Evolutionary conservation across 2,329 filamentous ascomycete species (phyloP).

Genomic region (Atkinsonella hypoxylon): DNA sequence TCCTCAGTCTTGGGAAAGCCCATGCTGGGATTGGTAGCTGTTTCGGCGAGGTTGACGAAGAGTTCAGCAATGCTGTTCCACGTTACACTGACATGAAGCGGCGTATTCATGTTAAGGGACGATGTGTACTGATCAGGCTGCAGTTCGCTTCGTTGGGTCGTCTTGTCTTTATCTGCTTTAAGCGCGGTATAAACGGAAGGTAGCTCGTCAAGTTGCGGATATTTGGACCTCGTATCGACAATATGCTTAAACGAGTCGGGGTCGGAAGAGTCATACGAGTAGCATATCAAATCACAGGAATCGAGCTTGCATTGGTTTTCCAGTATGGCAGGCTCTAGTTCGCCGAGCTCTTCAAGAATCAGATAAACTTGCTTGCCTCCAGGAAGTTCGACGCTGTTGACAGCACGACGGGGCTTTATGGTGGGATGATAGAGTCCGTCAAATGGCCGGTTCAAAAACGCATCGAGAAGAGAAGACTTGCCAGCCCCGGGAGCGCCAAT

Average conservation of each 20-base stretch:
- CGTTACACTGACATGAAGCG: constrained; percentile 85
- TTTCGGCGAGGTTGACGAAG: constrained; percentile 84
- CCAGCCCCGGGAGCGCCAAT: constrained; percentile 76
- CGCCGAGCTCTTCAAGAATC: constrained; percentile 88
- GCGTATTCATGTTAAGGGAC: constrained; percentile 74
- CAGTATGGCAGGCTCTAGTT: constrained; percentile 87
- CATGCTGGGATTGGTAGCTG: constrained; percentile 76
- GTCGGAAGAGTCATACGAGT: constrained; percentile 92
- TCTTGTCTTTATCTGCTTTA: constrained; percentile 93
- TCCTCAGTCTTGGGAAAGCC: constrained; percentile 87
- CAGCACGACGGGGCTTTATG: constrained; percentile 84
- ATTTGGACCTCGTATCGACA: constrained; percentile 63
- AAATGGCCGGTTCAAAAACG: constrained; percentile 84
- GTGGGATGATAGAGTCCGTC: constrained; percentile 78
- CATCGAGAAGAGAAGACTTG: constrained; percentile 82
- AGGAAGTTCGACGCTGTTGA: constrained; percentile 92
- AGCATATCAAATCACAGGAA: constrained; percentile 87
- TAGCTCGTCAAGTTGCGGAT: constrained; percentile 76
- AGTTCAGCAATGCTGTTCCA: constrained; percentile 92
- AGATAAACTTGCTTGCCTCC: constrained; percentile 96
- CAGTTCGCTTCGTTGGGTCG: constrained; percentile 81
- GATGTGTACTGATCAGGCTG: constrained; percentile 90
- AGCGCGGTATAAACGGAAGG: constrained; percentile 86
- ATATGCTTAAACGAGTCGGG: constrained; percentile 94
- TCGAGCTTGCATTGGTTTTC: constrained; percentile 87